Base-by-base conservation (phyloP, 164 flowering plant species). In the Aristolochia fimbriata region DNA sequence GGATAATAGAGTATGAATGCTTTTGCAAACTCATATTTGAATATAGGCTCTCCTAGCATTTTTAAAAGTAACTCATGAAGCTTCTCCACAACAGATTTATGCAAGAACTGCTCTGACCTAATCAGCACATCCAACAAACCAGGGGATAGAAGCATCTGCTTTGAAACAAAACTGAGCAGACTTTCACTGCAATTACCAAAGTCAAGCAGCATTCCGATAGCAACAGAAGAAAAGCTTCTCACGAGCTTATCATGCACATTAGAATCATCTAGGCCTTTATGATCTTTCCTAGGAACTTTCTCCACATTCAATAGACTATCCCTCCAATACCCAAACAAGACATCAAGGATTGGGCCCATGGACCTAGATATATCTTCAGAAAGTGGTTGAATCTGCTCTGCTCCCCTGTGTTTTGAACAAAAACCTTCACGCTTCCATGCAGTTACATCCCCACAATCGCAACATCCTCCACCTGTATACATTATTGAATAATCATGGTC, bases 361-460 rank as follows among this genome's bases (percentile, higher is more conserved):
- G 87, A 76, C 30, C 68, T 72, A 17, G 84, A 84, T 67, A 72
- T 63, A 48, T 81, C 76, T 62, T 80, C 83, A 0, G 86, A 78
- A 41, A 94, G 96, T 22, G 96, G 90, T 58, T 76, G 83, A 59
- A 94, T 85, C 76, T 88, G 84, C 58, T 85, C 96, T n/a, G 90
- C 82, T 57, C 99, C 97, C 75, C 76, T 85, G 70, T 94, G 99
- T 65, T 76, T 84, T 21, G 96, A 85, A 78, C 99, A 94, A 66
- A 94, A 94, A 8, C 99, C 97, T 65, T 85, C 86, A 0, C 85
- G 85, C 69, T 91, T 94, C 97, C 97, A 94, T 22, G 99, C 99
- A 41, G 94, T 91, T 50, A 68, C 84, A 77, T 94, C 99, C 45
- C 99, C 99, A 72, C 99, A 94, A 68, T 94, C 99, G 74, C 99